Evolutionary conservation across 192 early-diverging fungal genomes (phyloP).

Genomic region (Chytriomyces sp.): DNA sequence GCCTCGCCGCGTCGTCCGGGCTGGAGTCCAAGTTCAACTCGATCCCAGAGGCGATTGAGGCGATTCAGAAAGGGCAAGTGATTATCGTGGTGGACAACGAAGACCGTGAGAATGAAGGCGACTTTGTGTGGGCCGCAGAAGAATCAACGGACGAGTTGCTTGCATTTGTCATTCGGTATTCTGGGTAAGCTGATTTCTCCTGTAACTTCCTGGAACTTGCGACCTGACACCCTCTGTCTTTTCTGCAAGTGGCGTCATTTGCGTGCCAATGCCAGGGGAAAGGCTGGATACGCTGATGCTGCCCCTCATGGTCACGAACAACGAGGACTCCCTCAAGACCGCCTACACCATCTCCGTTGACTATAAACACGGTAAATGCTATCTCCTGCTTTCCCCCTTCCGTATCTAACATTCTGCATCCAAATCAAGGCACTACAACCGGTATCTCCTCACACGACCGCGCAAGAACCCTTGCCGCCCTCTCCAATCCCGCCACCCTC

Average conservation of each 20-base stretch:
- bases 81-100: constrained; percentile 96
- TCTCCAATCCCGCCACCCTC: constrained; percentile 70
- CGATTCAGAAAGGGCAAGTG: constrained; percentile 76
- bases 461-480: constrained; percentile 70
- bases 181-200: constrained; percentile 59
- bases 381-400: not conserved
- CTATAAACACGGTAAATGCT: constrained; percentile 53
- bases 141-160: constrained; percentile 87
- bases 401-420: not conserved
- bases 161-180: constrained; percentile 95
- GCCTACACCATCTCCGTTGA: constrained; percentile 95
- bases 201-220: not conserved
- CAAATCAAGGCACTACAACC: constrained; percentile 73
- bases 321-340: constrained; percentile 88
- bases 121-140: constrained; percentile 96
- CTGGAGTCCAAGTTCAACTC: constrained; percentile 73
- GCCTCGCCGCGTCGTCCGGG: too few species aligned
- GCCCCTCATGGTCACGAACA: constrained; percentile 90
- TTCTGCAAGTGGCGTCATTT: constrained; percentile 83
- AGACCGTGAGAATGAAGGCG: constrained; percentile 99
- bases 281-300: constrained; percentile 82
- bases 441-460: constrained; percentile 95
- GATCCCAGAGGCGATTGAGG: constrained; percentile 67
- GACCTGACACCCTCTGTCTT: not conserved
- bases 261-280: constrained; percentile 78